phyloP scores from a whole-genome alignment of 306 rosid species.

The Vachellia pachyceras region DNA sequence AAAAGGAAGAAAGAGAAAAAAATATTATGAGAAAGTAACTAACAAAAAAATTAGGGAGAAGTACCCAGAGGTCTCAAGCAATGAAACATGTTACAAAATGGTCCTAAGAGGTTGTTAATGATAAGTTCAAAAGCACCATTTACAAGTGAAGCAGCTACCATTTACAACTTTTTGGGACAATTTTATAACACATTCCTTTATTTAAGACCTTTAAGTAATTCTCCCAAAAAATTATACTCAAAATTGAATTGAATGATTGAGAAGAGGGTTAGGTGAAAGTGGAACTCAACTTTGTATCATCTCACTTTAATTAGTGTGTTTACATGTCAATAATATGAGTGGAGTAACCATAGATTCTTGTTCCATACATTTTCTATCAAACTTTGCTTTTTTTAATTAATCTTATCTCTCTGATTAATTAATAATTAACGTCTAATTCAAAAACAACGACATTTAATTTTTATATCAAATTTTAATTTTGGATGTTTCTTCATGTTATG shows the following conservation, averaged over 20 bases:
- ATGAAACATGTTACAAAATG: too few relatives aligned
- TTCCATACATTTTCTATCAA: neutral
- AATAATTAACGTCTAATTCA: neutral
- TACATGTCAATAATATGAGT: slow-evolving; percentile 1
- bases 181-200: too few relatives aligned
- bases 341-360: slow-evolving; percentile 5
- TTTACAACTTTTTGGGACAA: too few relatives aligned
- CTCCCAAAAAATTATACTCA: neutral
- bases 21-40: slow-evolving; percentile 15
- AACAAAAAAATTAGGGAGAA: too few relatives aligned
- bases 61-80: too few relatives aligned
- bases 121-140: too few relatives aligned
- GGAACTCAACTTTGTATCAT: slow-evolving; percentile 28
- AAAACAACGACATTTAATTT: too few relatives aligned
- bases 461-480: neutral
- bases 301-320: slow-evolving; percentile 31
- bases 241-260: slow-evolving; percentile 15
- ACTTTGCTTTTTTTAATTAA: neutral
- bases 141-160: too few relatives aligned
- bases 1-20: neutral
- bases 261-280: slow-evolving; percentile 25
- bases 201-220: too few relatives aligned
- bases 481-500: neutral
- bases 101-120: too few relatives aligned
- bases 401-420: neutral